A percentile compares a stretch with the other conserved stretches of the same genome.
Evolutionary conservation across 306 rosid genomes (phyloP).

Genomic region (Neltuma alba): DNA sequence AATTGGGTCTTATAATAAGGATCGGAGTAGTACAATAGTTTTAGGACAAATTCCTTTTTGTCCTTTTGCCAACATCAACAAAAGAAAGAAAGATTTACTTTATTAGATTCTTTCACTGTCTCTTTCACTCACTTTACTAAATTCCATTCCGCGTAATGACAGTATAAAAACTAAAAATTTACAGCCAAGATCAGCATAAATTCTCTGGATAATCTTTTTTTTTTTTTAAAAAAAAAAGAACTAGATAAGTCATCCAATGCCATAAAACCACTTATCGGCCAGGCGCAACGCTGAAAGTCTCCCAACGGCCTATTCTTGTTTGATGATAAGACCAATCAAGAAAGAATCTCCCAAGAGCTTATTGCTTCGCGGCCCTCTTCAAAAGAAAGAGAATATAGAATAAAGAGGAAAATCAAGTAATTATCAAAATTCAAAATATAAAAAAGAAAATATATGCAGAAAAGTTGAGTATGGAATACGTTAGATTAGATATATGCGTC

Average conservation of each 20-base stretch:
- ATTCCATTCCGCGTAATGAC: background rate
- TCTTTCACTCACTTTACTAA: background rate
- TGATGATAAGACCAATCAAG: background rate
- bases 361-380: background rate
- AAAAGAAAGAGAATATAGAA: background rate
- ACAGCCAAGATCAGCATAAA: too few species aligned
- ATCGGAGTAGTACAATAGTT: too few species aligned
- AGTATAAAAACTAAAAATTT: too few species aligned
- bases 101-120: slow-evolving; percentile 13
- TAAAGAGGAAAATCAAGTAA: background rate
- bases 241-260: slow-evolving; percentile 29
- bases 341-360: background rate
- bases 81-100: background rate
- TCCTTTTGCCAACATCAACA: background rate
- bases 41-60: background rate
- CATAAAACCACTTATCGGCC: background rate
- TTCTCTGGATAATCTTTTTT: too few species aligned
- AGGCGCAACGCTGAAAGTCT: background rate
- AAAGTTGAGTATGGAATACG: slow-evolving; percentile 8
- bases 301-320: background rate
- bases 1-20: too few species aligned
- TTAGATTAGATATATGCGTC: background rate
- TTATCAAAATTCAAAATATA: background rate
- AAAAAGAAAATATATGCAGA: slow-evolving; percentile 29
- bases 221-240: too few species aligned